Conservation (phyloP, 768 basidiomycete genomes). For the Mycena galopus region DNA sequence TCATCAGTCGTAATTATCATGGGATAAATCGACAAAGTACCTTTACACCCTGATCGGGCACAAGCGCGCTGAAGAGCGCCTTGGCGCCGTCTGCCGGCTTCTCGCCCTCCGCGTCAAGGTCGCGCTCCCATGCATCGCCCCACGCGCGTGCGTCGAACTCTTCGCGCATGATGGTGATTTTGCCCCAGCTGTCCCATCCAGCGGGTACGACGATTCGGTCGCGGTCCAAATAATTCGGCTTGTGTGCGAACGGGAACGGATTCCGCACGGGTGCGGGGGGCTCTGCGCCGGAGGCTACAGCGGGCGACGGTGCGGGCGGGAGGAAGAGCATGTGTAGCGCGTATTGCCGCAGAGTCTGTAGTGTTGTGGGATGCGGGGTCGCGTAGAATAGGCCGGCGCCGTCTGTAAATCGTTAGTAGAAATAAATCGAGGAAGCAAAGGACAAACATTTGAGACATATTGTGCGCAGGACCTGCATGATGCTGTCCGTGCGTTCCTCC, state of each 20-base stretch:
- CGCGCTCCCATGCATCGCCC: slow-evolving; percentile 85
- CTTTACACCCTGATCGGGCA: slow-evolving; percentile 82
- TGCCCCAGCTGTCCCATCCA: slow-evolving; percentile 99
- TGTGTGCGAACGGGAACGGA: slow-evolving; percentile 87
- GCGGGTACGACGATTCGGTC: slow-evolving; percentile 93
- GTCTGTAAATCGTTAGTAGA: slow-evolving; percentile 62
- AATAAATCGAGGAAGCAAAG: slow-evolving; percentile 1
- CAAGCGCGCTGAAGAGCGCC: slow-evolving; percentile 76
- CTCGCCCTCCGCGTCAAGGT: slow-evolving; percentile 65
- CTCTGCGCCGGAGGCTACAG: slow-evolving; percentile 69
- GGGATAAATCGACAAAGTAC: slow-evolving; percentile 54
- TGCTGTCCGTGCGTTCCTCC: slow-evolving; percentile 95
- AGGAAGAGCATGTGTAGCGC: slow-evolving; percentile 85
- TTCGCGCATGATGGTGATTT: slow-evolving; percentile 90
- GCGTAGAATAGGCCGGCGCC: slow-evolving; percentile 95
- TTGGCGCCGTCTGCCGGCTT: slow-evolving; percentile 69
- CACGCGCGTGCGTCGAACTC: slow-evolving; percentile 88
- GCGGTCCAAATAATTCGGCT: slow-evolving; percentile 93
- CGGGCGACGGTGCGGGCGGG: slow-evolving; percentile 81
- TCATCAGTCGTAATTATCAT: not conserved
- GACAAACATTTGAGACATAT: slow-evolving; percentile 92
- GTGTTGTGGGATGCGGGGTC: slow-evolving; percentile 81
- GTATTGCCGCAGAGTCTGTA: slow-evolving; percentile 85
- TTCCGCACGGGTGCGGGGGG: slow-evolving; percentile 78
- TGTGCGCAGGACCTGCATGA: slow-evolving; percentile 95